Evolutionary conservation across 495 filamentous ascomycete species (phyloP).

Genomic region (Hypoxylon perforatum): DNA sequence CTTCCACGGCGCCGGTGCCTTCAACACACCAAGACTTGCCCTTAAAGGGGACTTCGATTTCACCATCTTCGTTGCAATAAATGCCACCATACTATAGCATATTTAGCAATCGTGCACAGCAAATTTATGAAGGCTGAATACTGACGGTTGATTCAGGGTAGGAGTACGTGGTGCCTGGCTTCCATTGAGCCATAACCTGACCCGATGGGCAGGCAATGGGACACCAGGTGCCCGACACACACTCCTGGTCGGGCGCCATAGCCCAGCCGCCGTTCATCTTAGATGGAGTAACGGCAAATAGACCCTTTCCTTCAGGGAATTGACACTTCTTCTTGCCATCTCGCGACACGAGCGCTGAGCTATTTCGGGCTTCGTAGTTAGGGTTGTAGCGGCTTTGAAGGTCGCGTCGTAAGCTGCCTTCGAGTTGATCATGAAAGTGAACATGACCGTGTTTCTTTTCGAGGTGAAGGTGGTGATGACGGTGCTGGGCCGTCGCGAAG

Average conservation of each 20-base stretch:
- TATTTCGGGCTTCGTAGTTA: constrained; percentile 36
- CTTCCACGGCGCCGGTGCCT: constrained; percentile 72
- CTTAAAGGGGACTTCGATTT: constrained; percentile 77
- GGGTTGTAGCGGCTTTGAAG: constrained; percentile 28
- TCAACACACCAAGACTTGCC: constrained; percentile 76
- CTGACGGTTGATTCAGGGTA: constrained; percentile 82
- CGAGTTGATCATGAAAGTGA: constrained; percentile 30
- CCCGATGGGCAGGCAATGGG: constrained; percentile 82
- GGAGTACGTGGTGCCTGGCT: constrained; percentile 72
- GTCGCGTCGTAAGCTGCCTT: constrained; percentile 15
- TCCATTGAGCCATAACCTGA: constrained; percentile 84
- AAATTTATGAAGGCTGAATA: constrained; percentile 15
- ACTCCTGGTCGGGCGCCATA: constrained; percentile 81
- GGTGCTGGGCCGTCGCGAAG: constrained; percentile 45
- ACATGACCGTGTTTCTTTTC: constrained; percentile 39
- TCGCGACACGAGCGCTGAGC: constrained; percentile 41
- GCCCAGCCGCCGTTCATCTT: constrained; percentile 80
- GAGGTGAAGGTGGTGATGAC: constrained; percentile 51
- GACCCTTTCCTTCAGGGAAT: constrained; percentile 74
- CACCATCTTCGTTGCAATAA: constrained; percentile 75
- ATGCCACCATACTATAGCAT: constrained; percentile 75
- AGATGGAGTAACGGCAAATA: constrained; percentile 74
- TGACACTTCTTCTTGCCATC: constrained; percentile 64
- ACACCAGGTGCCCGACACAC: constrained; percentile 75
- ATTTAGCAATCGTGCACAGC: constrained; percentile 39